Percentiles rank a stretch among this genome's conserved stretches.
Conservation (phyloP, 306 rosid species). For the Purshia tridentata region DNA sequence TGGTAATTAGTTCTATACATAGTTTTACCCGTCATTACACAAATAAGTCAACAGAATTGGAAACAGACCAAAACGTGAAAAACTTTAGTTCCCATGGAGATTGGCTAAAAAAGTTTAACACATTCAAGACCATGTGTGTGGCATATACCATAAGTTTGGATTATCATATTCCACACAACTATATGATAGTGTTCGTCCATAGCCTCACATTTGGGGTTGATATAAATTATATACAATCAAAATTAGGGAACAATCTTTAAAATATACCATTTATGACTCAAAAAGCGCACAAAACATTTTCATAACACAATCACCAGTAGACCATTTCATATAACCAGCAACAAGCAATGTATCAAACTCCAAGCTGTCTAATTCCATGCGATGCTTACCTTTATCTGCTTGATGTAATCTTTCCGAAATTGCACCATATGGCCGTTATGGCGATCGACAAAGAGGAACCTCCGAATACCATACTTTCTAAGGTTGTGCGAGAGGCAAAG, state of each 20-base stretch:
- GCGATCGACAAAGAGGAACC: conserved; percentile 73
- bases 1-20: too few relatives aligned
- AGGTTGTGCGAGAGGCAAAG: conserved; percentile 61
- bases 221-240: too few relatives aligned
- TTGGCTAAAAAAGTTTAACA: too few relatives aligned
- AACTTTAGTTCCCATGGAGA: background rate
- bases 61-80: background rate
- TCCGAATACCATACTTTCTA: conserved; percentile 62
- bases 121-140: background rate
- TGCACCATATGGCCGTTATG: conserved; percentile 41
- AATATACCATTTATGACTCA: background rate
- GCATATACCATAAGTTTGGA: background rate
- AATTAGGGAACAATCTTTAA: background rate
- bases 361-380: background rate
- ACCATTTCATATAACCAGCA: background rate
- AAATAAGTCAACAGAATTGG: background rate
- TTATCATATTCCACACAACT: background rate
- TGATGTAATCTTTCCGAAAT: conserved; percentile 49
- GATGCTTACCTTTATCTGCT: conserved; percentile 56
- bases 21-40: background rate
- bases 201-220: background rate
- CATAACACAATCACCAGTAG: background rate
- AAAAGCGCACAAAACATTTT: background rate
- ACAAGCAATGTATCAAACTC: background rate
- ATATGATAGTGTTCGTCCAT: background rate